These are phyloP conservation scores for Aspergillus ellipticus DNA, from an alignment of 495 filamentous ascomycete genomes.

Conservation along the genomic window DNA sequence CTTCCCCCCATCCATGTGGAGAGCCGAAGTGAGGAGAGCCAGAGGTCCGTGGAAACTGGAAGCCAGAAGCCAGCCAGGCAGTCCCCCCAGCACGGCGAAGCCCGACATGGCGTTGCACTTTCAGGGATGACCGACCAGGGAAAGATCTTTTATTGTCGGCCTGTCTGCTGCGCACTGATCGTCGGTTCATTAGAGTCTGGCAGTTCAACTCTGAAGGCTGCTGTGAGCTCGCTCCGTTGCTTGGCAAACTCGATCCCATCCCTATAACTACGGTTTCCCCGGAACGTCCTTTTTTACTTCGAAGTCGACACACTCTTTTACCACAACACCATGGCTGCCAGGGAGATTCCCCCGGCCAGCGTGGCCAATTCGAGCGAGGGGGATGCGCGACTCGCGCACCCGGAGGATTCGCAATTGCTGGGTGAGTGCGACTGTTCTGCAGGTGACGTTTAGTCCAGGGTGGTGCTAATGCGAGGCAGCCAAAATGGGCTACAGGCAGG, in stretches of 20 bases:
- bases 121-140: neutral
- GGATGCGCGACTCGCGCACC: neutral
- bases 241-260: neutral
- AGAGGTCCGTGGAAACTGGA: neutral
- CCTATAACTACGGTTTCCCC: neutral
- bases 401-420: neutral
- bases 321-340: neutral
- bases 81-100: neutral
- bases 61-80: neutral
- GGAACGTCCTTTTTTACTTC: neutral
- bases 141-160: too few relatives aligned
- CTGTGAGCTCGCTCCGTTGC: neutral
- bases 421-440: neutral
- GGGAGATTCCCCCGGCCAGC: neutral
- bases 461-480: slow-evolving; percentile 11
- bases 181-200: neutral
- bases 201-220: neutral
- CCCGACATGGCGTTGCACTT: neutral
- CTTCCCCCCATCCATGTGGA: neutral
- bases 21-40: neutral
- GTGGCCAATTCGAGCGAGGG: neutral
- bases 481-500: slow-evolving; percentile 67
- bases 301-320: neutral
- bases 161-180: too few relatives aligned
- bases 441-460: neutral